Evolutionary conservation across 2,329 filamentous ascomycete genomes (phyloP), one percentile per base, ranked within the genome.

Genomic region (Claviceps sp.): DNA sequence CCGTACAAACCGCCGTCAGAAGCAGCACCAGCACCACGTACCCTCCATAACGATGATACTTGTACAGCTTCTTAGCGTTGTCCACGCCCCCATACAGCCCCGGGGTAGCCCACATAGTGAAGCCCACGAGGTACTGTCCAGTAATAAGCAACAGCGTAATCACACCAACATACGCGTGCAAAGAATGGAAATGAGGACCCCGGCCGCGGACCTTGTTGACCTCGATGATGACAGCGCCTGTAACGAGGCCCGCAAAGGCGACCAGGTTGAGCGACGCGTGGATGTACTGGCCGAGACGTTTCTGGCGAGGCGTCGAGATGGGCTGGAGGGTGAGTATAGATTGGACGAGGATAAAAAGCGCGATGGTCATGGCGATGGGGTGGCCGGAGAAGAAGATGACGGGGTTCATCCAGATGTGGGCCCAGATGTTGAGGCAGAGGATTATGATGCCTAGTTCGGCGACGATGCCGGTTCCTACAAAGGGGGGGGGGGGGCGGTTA

Each of bases 311-410:
- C 0, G 86, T 86, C 60, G 86, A 79, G 0, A 91, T 54, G 1
- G 91, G 93, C 67, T 98, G 93, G 38, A 97, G 78, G 59, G 93
- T 72, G 50, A 97, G 81, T 57, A 90, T 81, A 52, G 84, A 85
- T 73, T 96, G 85, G 18, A 86, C 77, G 60, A 93, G 74, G 53
- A 88, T 74, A 56, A 95, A 74, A 54, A 95, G 67, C 48, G 82
- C 89, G 53, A 85, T 58, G 11, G 72, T 75, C 69, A 78, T 74
- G 54, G 83, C 72, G 63, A 96, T 82, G 7, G 91, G 91, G 67
- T 97, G 91, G 8, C 84, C 81, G 18, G 88, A 89, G 76, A 97
- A 95, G 60, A 95, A 81, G 41, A 87, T 86, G 55, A 94, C 64
- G 34, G 72, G 67, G 52, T 83, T 74, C 43, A 81, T 77, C 63